These are phyloP conservation scores for Agastache rugosa DNA, from an alignment of 257 asterid species.

Conservation along the genomic window DNA sequence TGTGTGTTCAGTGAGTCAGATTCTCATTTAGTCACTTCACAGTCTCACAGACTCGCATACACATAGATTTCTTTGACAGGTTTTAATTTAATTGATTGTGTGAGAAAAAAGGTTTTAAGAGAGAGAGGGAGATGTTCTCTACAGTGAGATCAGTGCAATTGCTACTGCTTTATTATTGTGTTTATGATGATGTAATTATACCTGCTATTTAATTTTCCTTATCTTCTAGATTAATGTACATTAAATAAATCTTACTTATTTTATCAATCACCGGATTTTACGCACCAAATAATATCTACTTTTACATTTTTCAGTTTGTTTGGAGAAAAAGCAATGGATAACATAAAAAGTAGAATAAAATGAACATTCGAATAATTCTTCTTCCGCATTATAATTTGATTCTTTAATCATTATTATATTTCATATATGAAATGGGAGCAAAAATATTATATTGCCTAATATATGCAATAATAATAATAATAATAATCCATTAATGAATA, in stretches of 20 bases:
- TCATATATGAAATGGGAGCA: neutral
- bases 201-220: neutral
- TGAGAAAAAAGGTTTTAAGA: neutral
- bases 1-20: neutral
- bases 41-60: conserved; percentile 14
- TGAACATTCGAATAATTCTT: conserved; percentile 3
- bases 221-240: neutral
- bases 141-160: conserved; percentile 44
- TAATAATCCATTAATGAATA: neutral
- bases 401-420: neutral
- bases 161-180: conserved; percentile 1
- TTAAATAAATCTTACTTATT: conserved; percentile 11
- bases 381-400: neutral
- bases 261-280: neutral
- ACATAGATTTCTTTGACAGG: conserved; percentile 18
- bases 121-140: conserved; percentile 29
- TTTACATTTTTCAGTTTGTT: neutral
- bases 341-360: conserved; percentile 13
- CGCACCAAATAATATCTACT: neutral
- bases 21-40: neutral
- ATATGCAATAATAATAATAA: neutral
- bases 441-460: neutral
- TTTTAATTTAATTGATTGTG: conserved; percentile 14
- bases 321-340: neutral
- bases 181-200: neutral